Base-by-base conservation (phyloP, 306 rosid genomes). In the Glycine latifolia region DNA sequence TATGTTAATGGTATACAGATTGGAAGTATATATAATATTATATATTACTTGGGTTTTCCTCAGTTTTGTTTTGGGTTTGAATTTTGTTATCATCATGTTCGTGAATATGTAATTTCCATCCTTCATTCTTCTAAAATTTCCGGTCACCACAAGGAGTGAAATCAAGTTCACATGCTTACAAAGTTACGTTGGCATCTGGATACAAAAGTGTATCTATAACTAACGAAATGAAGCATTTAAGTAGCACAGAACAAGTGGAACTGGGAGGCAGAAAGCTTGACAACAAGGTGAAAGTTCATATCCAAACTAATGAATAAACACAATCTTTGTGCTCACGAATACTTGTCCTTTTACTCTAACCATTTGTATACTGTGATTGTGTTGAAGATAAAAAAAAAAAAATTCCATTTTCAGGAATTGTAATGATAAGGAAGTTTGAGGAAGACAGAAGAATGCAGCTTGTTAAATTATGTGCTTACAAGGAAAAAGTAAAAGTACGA, bases 221-320 rank as follows among this genome's bases (percentile, higher is more conserved):
- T 33, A 68, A 52, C 66, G 73, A 68, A 54, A 55, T n/a, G 73
- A 68, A 54, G 33, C 10, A 55, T 49, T 37, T 46, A 17, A 39
- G 67, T 54, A 15, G 78, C 58, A 26, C 16, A 39, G 6, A 39
- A 50, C 67, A 73, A 47, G 35, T 20, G 63, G 20, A 50, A 37
- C 46, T 66, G 8, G 59, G 47, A 65, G 39, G 10, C 62, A 43
- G 17, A 59, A 77, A 63, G 58, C 82, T 65, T 68, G 37, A 39
- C 73, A 62, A 82, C 53, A 53, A 78, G 75, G 69, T 62, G 76
- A 68, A 60, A 61, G 16, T 80, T 71, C 77, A 49, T 49, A 47
- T 71, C 73, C 79, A 76, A 55, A 76, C 59, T 50, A 70, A 50
- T 44, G 75, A 85, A 53, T 62, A 50, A 53, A 59, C 60, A 33